Evolutionary conservation across 768 basidiomycete species (phyloP), one percentile per base, ranked within the genome.

Genomic region (Kondoa subrosea): DNA sequence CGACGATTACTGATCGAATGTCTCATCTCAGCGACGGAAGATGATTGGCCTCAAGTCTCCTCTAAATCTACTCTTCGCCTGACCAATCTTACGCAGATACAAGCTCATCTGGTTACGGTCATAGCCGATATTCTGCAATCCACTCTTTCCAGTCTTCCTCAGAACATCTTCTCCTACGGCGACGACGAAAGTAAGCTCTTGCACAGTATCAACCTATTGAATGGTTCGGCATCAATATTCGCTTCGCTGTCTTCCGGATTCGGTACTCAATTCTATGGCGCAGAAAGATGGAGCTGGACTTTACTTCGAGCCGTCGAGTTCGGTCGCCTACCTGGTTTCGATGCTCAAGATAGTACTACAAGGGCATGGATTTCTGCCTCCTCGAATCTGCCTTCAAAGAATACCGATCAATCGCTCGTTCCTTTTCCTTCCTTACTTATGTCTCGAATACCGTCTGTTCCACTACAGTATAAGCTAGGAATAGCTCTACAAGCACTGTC

Each of bases 231-330:
- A 73, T 77, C 79, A 58, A 77, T 87, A 4, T 58, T 72, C 3
- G 59, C 66, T 15, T 72, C 79, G 17, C 80, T 79, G 40, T 78
- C 89, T 1, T 82, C 81, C 4, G 82, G 81, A 66, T 80, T 91
- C 3, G 81, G 93, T 0, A 91, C 91, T 2, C 86, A 90, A 0
- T 82, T 79, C 0, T 89, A 90, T 3, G 86, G 87, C 0, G 84
- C 95, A 21, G 90, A 95, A 73, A 85, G 85, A 76, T 97, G 91
- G 93, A 88, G 90, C 2, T 91, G 87, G 86, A 83, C 83, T 61
- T 74, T 99, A 2, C 80, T 97, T 31, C 82, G 83, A 0, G 88
- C 87, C n/a, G 78, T 96, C 50, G 85, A 90, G 71, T 84, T 97
- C 80, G 70, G 86, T 82, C n/a, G 76, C 79, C 4, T 76, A 15